phyloP scores from a whole-genome alignment of 192 early-diverging fungal species.

The Mortierella hygrophila region DNA sequence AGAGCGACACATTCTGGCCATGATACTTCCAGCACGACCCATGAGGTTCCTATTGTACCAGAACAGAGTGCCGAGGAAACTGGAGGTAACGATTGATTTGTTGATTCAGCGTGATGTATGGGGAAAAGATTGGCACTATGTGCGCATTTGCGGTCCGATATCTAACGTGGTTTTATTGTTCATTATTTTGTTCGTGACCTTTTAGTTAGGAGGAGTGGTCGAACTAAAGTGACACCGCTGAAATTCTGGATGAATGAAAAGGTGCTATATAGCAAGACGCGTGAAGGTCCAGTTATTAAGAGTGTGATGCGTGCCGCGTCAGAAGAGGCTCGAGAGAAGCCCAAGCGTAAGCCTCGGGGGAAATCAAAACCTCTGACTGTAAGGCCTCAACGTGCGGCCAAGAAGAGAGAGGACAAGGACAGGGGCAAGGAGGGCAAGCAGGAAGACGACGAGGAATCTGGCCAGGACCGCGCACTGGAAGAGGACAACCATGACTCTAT shows the following conservation, averaged over 20 bases:
- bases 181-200: neutral
- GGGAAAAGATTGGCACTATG: neutral
- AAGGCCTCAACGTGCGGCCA: neutral
- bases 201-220: slow-evolving; percentile 24
- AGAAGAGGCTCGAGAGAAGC: neutral
- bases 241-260: slow-evolving; percentile 45
- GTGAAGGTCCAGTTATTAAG: slow-evolving; percentile 25
- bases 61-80: neutral
- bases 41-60: neutral
- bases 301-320: slow-evolving; percentile 18
- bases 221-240: slow-evolving; percentile 19
- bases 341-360: neutral
- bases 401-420: too few relatives aligned
- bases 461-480: neutral
- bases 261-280: slow-evolving; percentile 9
- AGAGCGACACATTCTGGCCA: too few relatives aligned
- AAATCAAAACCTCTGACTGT: neutral
- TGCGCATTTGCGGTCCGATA: neutral
- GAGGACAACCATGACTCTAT: neutral
- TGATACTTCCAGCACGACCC: neutral
- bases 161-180: neutral
- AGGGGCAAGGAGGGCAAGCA: too few relatives aligned
- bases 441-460: neutral
- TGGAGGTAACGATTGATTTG: neutral
- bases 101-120: neutral